Evolutionary conservation across 2,329 filamentous ascomycete genomes (phyloP).

Genomic region (Dactylellina haptotyla): DNA sequence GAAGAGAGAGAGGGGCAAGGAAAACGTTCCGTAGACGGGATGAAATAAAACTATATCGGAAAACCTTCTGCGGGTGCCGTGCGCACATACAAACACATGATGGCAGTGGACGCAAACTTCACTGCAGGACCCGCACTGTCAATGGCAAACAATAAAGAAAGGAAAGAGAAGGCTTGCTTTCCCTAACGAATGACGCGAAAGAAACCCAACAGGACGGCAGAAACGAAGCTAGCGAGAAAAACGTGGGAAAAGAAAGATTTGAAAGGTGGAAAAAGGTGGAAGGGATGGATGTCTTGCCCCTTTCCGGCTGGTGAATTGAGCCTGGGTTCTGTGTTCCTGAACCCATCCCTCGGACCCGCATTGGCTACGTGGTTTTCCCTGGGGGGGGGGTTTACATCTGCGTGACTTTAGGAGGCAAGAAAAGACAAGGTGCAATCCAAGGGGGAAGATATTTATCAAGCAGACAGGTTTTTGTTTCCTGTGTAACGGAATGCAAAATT

Average conservation of each 20-base stretch:
- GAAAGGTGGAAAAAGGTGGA: not conserved
- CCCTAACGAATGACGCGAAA: slow-evolving; percentile 8
- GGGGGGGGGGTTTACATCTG: slow-evolving; percentile 1
- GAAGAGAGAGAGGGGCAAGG: not conserved
- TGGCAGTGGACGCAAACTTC: too few relatives aligned
- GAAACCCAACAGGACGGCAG: slow-evolving; percentile 12
- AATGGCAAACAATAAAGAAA: slow-evolving; percentile 7
- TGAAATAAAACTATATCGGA: too few relatives aligned
- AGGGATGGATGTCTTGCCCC: slow-evolving; percentile 34
- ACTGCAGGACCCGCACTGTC: too few relatives aligned
- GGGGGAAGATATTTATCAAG: slow-evolving; percentile 8
- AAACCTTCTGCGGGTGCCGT: too few relatives aligned
- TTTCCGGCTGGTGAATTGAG: slow-evolving; percentile 39
- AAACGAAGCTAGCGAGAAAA: slow-evolving; percentile 48
- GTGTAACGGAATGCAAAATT: not conserved
- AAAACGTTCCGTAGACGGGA: too few relatives aligned
- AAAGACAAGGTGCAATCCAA: slow-evolving; percentile 23
- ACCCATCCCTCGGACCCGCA: slow-evolving; percentile 19
- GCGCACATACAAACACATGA: too few relatives aligned
- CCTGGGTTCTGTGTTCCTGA: slow-evolving; percentile 27
- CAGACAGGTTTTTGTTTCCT: slow-evolving; percentile 6
- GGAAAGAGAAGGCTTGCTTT: not conserved
- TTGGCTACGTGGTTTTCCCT: slow-evolving; percentile 27
- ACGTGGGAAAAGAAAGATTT: slow-evolving; percentile 27
- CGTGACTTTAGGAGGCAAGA: slow-evolving; percentile 11